These are phyloP conservation scores for Beta corolliflora DNA, from an alignment of 179 eudicot species.

Conservation along the genomic window DNA sequence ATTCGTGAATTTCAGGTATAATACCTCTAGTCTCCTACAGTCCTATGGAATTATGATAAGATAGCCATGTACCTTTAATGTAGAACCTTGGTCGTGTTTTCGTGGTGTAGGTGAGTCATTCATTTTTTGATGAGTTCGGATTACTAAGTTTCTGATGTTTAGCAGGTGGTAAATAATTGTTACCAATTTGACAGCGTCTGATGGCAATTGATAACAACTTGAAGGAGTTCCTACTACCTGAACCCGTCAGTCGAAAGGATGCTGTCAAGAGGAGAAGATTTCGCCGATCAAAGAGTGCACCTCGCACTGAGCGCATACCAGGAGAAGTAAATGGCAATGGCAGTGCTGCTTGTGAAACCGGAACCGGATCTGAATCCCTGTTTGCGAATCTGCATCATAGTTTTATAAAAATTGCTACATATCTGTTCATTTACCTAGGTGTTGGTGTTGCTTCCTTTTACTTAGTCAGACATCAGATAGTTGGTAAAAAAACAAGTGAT, in stretches of 20 bases:
- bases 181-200: background rate
- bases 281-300: slow-evolving; percentile 40
- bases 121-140: no score
- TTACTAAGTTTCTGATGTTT: background rate
- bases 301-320: slow-evolving; percentile 22
- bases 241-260: slow-evolving; percentile 29
- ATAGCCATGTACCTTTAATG: background rate
- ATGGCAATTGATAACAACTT: slow-evolving; percentile 42
- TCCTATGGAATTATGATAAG: background rate
- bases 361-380: slow-evolving; percentile 32
- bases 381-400: slow-evolving; percentile 39
- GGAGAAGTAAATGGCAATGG: slow-evolving; percentile 22
- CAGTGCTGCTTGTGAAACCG: slow-evolving; percentile 13
- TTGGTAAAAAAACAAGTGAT: slow-evolving; percentile 58
- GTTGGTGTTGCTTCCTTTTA: slow-evolving; percentile 57
- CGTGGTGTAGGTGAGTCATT: background rate
- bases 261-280: slow-evolving; percentile 45
- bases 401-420: slow-evolving; percentile 33
- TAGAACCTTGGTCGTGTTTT: background rate
- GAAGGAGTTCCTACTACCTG: slow-evolving; percentile 40
- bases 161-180: slow-evolving; percentile 1
- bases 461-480: slow-evolving; percentile 47
- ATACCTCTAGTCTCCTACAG: no score
- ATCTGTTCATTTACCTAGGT: slow-evolving; percentile 45
- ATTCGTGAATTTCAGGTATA: background rate